Evolutionary conservation across 768 basidiomycete species (phyloP), one percentile per base, ranked within the genome.

Genomic region (Rhodotorula diobovata): DNA sequence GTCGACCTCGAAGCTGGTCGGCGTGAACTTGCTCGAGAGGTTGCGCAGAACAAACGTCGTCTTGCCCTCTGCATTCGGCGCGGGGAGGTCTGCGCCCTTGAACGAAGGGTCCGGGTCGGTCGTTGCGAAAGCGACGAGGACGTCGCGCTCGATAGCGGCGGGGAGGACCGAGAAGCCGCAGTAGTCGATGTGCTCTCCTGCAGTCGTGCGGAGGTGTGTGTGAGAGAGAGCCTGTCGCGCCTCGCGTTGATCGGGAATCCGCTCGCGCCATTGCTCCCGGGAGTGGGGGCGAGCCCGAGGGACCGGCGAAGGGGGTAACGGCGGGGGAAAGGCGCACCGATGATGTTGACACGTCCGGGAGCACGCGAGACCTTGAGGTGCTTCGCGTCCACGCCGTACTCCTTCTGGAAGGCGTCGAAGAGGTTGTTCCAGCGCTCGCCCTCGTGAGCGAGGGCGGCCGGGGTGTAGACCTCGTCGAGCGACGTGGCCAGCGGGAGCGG

Each of bases 131-230:
- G 77, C 78, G 54, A 77, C 58, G 10, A 79, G 54, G 43, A 78
- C 74, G 62, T 78, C 77, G 20, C 74, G 72, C 53, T 78, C 77
- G 56, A 79, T 77, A 20, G 78, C 78, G 39, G 76, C 69, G n/a
- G 78, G 78, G 30, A 78, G 59, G 37, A 78, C 78, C 14, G 60
- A 66, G 55, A 76, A 76, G 43, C 75, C 75, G 48, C 66, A 67
- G 61, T 76, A 76, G 66, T 76, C 75, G 60, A 76, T 73, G 62
- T 76, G 75, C 65, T 70, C 65, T 51, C 63, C 66, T 72, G 57
- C 23, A n/a, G 10, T n/a, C n/a, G n/a, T n/a, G n/a, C n/a, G n/a
- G n/a, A n/a, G n/a, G n/a, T n/a, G n/a, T n/a, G 28, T n/a, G 23
- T 30, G 14, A 12, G 43, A 21, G 16, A n/a, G n/a, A n/a, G n/a